Evolutionary conservation across 2,329 filamentous ascomycete genomes (phyloP).

Genomic region (Alternaria arbusti): DNA sequence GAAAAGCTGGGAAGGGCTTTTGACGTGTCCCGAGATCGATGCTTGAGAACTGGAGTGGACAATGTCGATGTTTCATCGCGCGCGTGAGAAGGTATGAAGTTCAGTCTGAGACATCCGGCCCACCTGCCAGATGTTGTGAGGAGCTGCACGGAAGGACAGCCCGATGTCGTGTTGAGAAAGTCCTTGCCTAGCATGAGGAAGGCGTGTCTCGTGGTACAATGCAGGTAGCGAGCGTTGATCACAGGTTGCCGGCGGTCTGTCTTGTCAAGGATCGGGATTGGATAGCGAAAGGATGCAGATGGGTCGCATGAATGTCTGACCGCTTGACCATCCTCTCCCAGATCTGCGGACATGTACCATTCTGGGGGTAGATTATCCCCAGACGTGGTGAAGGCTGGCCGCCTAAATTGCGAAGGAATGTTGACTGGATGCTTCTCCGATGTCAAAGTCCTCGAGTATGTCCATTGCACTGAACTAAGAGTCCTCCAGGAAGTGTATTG

Average conservation of each 20-base stretch:
- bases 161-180: constrained; percentile 4
- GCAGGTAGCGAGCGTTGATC: constrained; percentile 13
- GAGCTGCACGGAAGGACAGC: constrained; percentile 11
- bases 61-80: not conserved
- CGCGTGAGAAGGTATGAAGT: not conserved
- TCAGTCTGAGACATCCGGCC: constrained; percentile 19
- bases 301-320: constrained; percentile 10
- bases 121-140: constrained; percentile 5
- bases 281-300: constrained; percentile 14
- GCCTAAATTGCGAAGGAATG: not conserved
- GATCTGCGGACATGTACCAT: constrained; percentile 3
- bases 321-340: not conserved
- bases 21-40: not conserved
- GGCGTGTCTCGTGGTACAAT: constrained; percentile 8
- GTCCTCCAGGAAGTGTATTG: not conserved
- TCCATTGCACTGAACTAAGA: not conserved
- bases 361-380: constrained; percentile 17
- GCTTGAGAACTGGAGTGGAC: not conserved
- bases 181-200: constrained; percentile 9
- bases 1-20: not conserved
- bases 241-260: constrained; percentile 8
- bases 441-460: not conserved
- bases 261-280: constrained; percentile 15
- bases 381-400: not conserved
- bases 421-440: not conserved